These are phyloP conservation scores for Neonectria neomacrospora DNA, from an alignment of 2,329 filamentous ascomycete species.

Conservation along the genomic window DNA sequence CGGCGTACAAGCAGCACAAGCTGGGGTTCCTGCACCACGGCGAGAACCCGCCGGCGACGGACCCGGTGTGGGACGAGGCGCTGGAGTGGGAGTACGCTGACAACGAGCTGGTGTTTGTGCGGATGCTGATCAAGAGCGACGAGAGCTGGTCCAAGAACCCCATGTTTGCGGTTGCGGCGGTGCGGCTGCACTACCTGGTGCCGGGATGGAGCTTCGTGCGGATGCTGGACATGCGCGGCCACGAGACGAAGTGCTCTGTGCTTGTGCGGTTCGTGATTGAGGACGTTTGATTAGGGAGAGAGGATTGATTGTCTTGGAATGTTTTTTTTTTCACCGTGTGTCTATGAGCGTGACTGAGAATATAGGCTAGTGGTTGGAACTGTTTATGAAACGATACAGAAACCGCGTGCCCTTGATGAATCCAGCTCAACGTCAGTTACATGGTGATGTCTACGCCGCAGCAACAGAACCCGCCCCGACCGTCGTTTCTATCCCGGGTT, in stretches of 20 bases:
- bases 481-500: too few species aligned
- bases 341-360: too few species aligned
- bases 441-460: too few species aligned
- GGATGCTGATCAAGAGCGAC: conserved; percentile 74
- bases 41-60: conserved; percentile 67
- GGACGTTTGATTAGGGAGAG: conserved; percentile 47
- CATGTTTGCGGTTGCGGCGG: conserved; percentile 68
- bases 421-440: too few species aligned
- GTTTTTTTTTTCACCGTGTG: too few species aligned
- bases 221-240: conserved; percentile 72
- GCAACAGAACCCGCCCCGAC: too few species aligned
- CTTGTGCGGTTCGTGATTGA: conserved; percentile 70
- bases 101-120: conserved; percentile 72
- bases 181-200: conserved; percentile 67
- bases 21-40: conserved; percentile 65
- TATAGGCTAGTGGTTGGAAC: too few species aligned
- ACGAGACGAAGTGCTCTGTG: conserved; percentile 71
- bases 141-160: conserved; percentile 71
- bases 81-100: conserved; percentile 77
- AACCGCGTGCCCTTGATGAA: too few species aligned
- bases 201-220: conserved; percentile 72
- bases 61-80: conserved; percentile 73
- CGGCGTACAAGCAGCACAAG: conserved; percentile 68
- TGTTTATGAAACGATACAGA: too few species aligned
- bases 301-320: too few species aligned